Evolutionary conservation across 2,329 filamentous ascomycete species (phyloP).

Genomic region (Pseudogymnoascus sp.): DNA sequence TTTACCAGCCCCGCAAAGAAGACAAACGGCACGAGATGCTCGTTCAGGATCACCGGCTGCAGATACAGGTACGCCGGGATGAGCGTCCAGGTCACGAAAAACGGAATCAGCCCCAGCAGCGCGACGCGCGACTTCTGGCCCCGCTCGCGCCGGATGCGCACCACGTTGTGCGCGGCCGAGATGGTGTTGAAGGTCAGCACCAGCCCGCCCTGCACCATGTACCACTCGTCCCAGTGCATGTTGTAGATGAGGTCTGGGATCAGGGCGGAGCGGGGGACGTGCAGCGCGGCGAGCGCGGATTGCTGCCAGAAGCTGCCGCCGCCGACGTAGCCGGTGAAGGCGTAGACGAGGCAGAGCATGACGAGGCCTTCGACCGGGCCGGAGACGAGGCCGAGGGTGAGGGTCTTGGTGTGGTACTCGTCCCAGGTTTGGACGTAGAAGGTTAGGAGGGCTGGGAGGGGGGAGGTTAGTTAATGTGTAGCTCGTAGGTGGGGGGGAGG

Average conservation of each 20-base stretch:
- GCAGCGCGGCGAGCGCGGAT: constrained; percentile 68
- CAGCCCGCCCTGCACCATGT: constrained; percentile 74
- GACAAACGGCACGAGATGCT: constrained; percentile 81
- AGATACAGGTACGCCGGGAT: constrained; percentile 73
- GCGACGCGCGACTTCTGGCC: constrained; percentile 65
- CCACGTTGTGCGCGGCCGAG: constrained; percentile 66
- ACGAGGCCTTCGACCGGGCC: constrained; percentile 93
- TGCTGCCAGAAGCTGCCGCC: constrained; percentile 91
- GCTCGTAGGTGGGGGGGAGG: not conserved
- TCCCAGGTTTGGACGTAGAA: constrained; percentile 99
- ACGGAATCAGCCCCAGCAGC: constrained; percentile 74
- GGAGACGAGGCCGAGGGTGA: constrained; percentile 85
- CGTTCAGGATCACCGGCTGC: constrained; percentile 72
- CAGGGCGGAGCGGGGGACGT: constrained; percentile 49
- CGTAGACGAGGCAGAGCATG: constrained; percentile 73
- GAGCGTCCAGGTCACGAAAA: constrained; percentile 68
- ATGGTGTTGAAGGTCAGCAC: constrained; percentile 68
- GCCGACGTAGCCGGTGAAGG: constrained; percentile 73
- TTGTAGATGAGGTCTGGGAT: constrained; percentile 68
- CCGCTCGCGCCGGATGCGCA: constrained; percentile 66
- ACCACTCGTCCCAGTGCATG: constrained; percentile 84
- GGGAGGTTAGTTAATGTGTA: constrained; percentile 12
- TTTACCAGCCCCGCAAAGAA: constrained; percentile 86
- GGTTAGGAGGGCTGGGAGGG: constrained; percentile 68
- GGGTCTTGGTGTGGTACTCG: constrained; percentile 94